Base-by-base conservation (phyloP, 164 flowering plant species). In the Litsea cubeba region DNA sequence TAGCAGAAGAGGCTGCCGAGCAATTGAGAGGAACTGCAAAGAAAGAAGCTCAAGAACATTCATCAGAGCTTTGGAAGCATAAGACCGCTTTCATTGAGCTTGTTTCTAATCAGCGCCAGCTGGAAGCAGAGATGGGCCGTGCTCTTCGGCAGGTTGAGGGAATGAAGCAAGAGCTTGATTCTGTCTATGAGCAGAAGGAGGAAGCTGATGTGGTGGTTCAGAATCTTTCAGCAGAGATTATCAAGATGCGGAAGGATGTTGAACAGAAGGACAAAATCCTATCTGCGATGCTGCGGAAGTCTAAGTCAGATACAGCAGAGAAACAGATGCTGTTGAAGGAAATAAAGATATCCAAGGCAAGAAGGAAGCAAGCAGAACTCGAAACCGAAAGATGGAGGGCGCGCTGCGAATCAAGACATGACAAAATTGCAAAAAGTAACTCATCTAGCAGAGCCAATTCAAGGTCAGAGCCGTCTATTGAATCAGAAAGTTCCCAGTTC, bases 51-150 rank as follows among this genome's bases (percentile, higher is more conserved):
- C 85, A 85, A 74, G 88, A 87, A 64, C 94, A 88, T 79, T 81
- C 90, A 12, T 75, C 82, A 4, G 94, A 93, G 79, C 77, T 91
- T 66, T 73, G 86, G 86, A 93, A 87, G 85, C 97, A 91, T 70
- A 96, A 96, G 76, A 90, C 95, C 25, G 94, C 97, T 2, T 90
- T 93, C 81, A 83, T 93, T 50, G 98, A 93, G 87, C 88, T 93
- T 23, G 97, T 91, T 12, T 93, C 99, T 7, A 89, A 84, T 79
- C 99, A 93, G 71, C 73, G 95, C 30, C 98, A 90, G 80, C 86
- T 96, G 75, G 98, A 96, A 81, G 94, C 98, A 12, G 98, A 93
- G 81, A 79, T 93, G 85, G 85, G 91, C 17, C 87, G 99, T 60
- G 86, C 90, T 20, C 73, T 85, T 1, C 84, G 91, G 83, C 95